Evolutionary conservation across 345 rosid genomes (phyloP), one percentile per base, ranked within the genome.

Genomic region (Turritis glabra): DNA sequence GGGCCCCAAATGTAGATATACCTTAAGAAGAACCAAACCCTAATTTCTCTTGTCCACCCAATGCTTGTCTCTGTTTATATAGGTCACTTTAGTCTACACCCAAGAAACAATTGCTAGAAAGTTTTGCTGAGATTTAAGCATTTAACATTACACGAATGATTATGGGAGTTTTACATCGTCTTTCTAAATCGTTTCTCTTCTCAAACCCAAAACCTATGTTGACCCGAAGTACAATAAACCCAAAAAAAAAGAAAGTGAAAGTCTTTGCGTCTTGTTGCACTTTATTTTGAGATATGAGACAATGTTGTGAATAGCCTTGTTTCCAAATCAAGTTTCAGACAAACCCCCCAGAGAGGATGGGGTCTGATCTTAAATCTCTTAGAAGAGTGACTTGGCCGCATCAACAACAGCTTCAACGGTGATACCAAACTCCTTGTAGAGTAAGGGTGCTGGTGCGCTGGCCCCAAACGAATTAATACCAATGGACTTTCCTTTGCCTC

Each of bases 381-480:
- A 89, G 48, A 66, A 30, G 55, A 91, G 32, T 77, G 82, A 71
- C 77, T 87, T 89, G 29, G 96, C 96, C 22, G 96, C 97, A 21
- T 84, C 89, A 48, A 88, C 5, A 15, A 92, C 89, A 14, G 94
- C 94, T 74, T 90, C 97, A 0, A 78, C 86, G 0, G 97, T 90
- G 59, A 92, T 40, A 10, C 97, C 97, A 0, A 78, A 87, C 79
- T 90, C 97, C 80, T 88, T 88, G 89, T 92, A 92, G 30, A 92
- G 86, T 38, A 59, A 80, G 0, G 85, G 81, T 0, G 96, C 96
- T 0, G 97, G 96, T 59, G 97, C 97, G 51, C 97, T 92, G 1
- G 96, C 97, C 6, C 97, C 97, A 1, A 90, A 92, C 5, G 80
- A 78, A 71, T 92, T 85, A 15, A 92, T 80, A 33, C 97, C 97